Evolutionary conservation across 352 stramenopile species (phyloP).

Genomic region (Plasmopara muralis): DNA sequence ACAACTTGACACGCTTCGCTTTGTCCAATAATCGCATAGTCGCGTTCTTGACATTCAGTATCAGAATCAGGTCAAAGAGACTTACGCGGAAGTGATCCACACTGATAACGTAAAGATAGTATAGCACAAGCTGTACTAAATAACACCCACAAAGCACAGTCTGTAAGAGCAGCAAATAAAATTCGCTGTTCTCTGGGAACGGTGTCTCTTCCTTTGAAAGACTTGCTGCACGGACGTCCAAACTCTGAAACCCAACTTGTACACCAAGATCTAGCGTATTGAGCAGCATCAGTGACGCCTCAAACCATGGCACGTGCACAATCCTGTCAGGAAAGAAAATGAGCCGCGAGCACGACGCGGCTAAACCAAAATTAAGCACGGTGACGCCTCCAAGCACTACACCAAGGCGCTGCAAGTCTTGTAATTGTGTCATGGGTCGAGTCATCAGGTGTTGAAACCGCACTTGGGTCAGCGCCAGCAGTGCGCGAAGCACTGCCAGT

Average conservation of each 20-base stretch:
- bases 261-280: slow-evolving; percentile 59
- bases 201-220: slow-evolving; percentile 23
- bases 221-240: slow-evolving; percentile 36
- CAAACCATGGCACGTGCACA: slow-evolving; percentile 69
- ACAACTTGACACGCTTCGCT: slow-evolving; percentile 55
- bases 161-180: slow-evolving; percentile 57
- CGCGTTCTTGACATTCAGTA: slow-evolving; percentile 78
- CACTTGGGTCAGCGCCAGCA: slow-evolving; percentile 52
- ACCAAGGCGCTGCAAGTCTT: slow-evolving; percentile 51
- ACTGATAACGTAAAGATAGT: slow-evolving; percentile 80
- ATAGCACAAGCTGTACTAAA: slow-evolving; percentile 60
- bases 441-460: slow-evolving; percentile 67
- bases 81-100: slow-evolving; percentile 74
- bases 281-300: slow-evolving; percentile 59
- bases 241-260: slow-evolving; percentile 61
- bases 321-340: slow-evolving; percentile 45
- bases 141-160: slow-evolving; percentile 55
- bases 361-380: slow-evolving; percentile 38
- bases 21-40: slow-evolving; percentile 62
- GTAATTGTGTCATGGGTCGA: slow-evolving; percentile 47
- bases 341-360: slow-evolving; percentile 28
- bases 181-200: slow-evolving; percentile 55
- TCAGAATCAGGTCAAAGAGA: slow-evolving; percentile 72
- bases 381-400: slow-evolving; percentile 34
- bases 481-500: slow-evolving; percentile 50